Conservation (phyloP, 495 filamentous ascomycete species). For the Neurospora tetrasperma region DNA sequence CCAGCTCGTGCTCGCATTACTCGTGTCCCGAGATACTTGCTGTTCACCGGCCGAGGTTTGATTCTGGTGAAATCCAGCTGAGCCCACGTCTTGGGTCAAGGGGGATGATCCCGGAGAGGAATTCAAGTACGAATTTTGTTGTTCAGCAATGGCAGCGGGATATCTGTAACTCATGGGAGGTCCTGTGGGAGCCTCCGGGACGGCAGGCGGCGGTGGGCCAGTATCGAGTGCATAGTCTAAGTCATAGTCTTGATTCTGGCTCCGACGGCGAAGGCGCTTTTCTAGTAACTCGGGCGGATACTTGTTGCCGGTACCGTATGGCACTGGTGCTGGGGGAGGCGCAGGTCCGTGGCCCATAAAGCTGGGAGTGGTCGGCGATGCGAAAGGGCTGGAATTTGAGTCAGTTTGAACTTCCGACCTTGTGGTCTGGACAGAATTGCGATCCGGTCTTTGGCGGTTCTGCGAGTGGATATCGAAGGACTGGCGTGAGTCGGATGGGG, state of each 20-base stretch:
- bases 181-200: conserved; percentile 48
- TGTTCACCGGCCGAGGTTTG: conserved; percentile 21
- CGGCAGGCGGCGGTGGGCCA: conserved; percentile 35
- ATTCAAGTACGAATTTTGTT: conserved; percentile 21
- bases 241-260: conserved; percentile 25
- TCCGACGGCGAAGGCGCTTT: conserved; percentile 26
- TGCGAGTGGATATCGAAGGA: conserved; percentile 32
- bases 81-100: conserved; percentile 27
- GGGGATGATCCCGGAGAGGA: conserved; percentile 14
- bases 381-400: conserved; percentile 41
- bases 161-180: conserved; percentile 49
- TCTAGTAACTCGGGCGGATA: conserved; percentile 33
- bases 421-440: conserved; percentile 34
- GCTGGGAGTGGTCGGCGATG: conserved; percentile 38
- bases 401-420: conserved; percentile 38
- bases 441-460: conserved; percentile 26
- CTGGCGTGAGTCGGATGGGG: conserved; percentile 22
- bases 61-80: conserved; percentile 30
- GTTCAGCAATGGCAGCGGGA: conserved; percentile 33
- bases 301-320: conserved; percentile 31
- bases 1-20: conserved; percentile 19
- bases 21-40: conserved; percentile 17
- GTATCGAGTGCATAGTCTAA: conserved; percentile 16
- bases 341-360: conserved; percentile 37
- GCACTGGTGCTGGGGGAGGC: conserved; percentile 39